Evolutionary conservation across 75 land plant genomes (phyloP).

Genomic region (Ceratopteris richardii): DNA sequence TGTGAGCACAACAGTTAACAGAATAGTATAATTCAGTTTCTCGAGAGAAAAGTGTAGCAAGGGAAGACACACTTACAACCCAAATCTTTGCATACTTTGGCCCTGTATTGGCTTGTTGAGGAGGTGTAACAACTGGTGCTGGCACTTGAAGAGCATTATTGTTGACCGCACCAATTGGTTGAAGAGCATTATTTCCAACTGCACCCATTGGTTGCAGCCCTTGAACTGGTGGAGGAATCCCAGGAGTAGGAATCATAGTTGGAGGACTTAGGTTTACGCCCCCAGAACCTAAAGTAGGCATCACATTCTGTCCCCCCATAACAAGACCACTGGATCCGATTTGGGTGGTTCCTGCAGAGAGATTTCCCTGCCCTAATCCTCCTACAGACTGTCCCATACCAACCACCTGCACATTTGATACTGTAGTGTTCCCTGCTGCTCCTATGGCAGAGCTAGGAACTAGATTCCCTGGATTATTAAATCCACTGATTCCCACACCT

Average conservation of each 20-base stretch:
- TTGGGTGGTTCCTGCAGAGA: constrained; percentile 29
- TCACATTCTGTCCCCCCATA: constrained; percentile 37
- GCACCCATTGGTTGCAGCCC: constrained; percentile 32
- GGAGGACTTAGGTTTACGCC: constrained; percentile 40
- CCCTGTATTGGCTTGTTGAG: constrained; percentile 31
- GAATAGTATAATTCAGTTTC: neutral
- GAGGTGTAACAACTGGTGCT: constrained; percentile 36
- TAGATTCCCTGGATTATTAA: constrained; percentile 13
- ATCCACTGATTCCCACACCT: constrained; percentile 1
- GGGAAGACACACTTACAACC: constrained; percentile 48
- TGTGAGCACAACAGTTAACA: no score
- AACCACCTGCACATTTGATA: constrained; percentile 12
- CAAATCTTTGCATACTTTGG: constrained; percentile 84
- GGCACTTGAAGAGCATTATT: constrained; percentile 37
- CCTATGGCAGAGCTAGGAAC: constrained; percentile 49
- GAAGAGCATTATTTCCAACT: constrained; percentile 26
- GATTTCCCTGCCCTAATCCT: constrained; percentile 36
- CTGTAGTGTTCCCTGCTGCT: constrained; percentile 12
- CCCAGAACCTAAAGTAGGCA: constrained; percentile 34
- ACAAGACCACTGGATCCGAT: constrained; percentile 52
- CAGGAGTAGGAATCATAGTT: constrained; percentile 76
- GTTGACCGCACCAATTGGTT: constrained; percentile 28
- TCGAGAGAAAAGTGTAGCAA: no score
- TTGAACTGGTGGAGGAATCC: constrained; percentile 53
- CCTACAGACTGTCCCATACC: constrained; percentile 38